Evolutionary conservation across 2,329 filamentous ascomycete species (phyloP).

Genomic region (Arachnomyces sp.): DNA sequence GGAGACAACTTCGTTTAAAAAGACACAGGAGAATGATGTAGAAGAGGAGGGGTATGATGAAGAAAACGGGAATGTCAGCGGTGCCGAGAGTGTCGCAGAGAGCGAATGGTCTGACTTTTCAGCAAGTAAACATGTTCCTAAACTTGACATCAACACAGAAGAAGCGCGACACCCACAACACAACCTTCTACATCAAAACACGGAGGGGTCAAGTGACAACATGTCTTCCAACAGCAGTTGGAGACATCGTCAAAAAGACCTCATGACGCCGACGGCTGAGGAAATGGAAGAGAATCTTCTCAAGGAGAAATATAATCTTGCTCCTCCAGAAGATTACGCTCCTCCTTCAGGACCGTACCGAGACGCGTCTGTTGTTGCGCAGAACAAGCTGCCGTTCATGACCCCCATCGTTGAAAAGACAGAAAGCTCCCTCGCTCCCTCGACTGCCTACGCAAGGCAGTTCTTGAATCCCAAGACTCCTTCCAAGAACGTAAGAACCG

Average conservation of each 20-base stretch:
- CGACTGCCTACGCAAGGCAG: slow-evolving; percentile 52
- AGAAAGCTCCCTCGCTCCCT: slow-evolving; percentile 66
- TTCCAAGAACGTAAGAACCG: slow-evolving; percentile 46
- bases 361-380: slow-evolving; percentile 70
- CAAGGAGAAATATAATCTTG: slow-evolving; percentile 62
- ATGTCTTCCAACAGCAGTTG: slow-evolving; percentile 21
- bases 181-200: slow-evolving; percentile 9
- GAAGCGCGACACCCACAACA: slow-evolving; percentile 6
- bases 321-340: slow-evolving; percentile 80
- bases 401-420: slow-evolving; percentile 96
- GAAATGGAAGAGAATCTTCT: slow-evolving; percentile 35
- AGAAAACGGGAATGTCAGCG: slow-evolving; percentile 21
- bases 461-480: slow-evolving; percentile 68
- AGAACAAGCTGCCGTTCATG: slow-evolving; percentile 95
- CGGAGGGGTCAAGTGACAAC: slow-evolving; percentile 11
- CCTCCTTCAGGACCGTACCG: slow-evolving; percentile 72
- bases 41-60: slow-evolving; percentile 31
- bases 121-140: slow-evolving; percentile 61
- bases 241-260: slow-evolving; percentile 23
- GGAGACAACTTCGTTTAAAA: slow-evolving; percentile 34
- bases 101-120: slow-evolving; percentile 90
- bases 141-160: slow-evolving; percentile 26
- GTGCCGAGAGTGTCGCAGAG: slow-evolving; percentile 48
- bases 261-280: slow-evolving; percentile 44
- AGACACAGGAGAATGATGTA: slow-evolving; percentile 31